These are phyloP conservation scores for Russula sp. DNA, from an alignment of 768 basidiomycete genomes.

Conservation along the genomic window DNA sequence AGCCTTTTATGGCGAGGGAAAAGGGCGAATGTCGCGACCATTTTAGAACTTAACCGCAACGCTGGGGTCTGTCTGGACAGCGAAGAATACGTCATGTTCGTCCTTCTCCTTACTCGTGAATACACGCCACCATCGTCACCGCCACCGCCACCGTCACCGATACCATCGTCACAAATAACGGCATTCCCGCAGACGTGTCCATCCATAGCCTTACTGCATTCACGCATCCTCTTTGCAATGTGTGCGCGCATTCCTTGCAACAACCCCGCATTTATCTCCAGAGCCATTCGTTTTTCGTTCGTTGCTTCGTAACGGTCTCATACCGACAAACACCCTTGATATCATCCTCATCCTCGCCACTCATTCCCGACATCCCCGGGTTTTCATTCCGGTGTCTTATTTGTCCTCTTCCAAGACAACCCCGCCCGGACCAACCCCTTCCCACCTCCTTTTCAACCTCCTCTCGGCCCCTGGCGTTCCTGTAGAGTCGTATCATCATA, in stretches of 20 bases:
- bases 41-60: neutral
- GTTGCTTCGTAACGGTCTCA: constrained; percentile 6
- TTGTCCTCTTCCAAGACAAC: neutral
- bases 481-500: neutral
- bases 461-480: neutral
- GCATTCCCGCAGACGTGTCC: neutral
- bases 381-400: neutral
- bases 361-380: constrained; percentile 8
- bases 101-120: neutral
- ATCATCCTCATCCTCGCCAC: neutral
- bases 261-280: neutral
- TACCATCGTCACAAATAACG: neutral
- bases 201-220: constrained; percentile 2
- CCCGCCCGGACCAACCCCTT: neutral
- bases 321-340: constrained; percentile 4
- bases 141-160: neutral
- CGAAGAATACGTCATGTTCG: constrained; percentile 1
- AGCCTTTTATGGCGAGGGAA: neutral
- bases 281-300: constrained; percentile 3
- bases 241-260: no score
- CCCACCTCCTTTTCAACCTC: neutral
- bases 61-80: neutral
- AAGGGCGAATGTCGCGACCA: neutral
- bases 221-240: neutral
- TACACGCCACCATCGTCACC: neutral